Percentiles rank a stretch among this genome's conserved stretches.
These are phyloP conservation scores for Pilasporangium apinafurcum DNA, from an alignment of 352 stramenopile species.

Conservation along the genomic window DNA sequence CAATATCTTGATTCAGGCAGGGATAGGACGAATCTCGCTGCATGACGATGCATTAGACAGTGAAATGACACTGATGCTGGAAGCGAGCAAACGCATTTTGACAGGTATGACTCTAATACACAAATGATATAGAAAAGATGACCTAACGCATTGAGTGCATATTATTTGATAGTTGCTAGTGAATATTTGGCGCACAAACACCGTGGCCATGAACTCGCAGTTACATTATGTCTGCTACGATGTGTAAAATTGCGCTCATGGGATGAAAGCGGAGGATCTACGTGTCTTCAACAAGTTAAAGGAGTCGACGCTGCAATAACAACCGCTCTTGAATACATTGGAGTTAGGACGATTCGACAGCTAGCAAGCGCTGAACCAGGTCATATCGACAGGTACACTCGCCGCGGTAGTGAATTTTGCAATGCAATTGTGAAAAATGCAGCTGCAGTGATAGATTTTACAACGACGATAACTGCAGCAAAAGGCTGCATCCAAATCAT, in stretches of 20 bases:
- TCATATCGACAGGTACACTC: conserved; percentile 10
- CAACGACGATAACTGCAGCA: not conserved
- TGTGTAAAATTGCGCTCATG: conserved; percentile 17
- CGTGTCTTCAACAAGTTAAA: conserved; percentile 11
- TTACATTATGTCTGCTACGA: conserved; percentile 13
- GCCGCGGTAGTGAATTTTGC: conserved; percentile 9
- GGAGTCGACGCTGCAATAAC: conserved; percentile 8
- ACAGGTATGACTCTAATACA: no score
- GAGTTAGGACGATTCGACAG: conserved; percentile 15
- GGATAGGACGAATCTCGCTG: conserved; percentile 6
- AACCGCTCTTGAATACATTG: conserved; percentile 18
- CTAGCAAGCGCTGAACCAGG: conserved; percentile 10
- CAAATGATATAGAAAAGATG: conserved; percentile 6
- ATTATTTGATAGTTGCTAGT: conserved; percentile 9
- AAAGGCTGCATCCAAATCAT: not conserved
- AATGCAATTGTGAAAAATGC: conserved; percentile 6
- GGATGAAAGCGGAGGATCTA: conserved; percentile 10
- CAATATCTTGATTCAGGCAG: conserved; percentile 31
- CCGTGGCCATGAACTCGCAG: conserved; percentile 6
- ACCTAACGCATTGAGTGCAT: conserved; percentile 12
- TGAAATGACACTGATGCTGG: no score
- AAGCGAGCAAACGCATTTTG: no score
- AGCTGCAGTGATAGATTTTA: conserved; percentile 13
- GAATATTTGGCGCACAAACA: conserved; percentile 10
- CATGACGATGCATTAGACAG: conserved; percentile 8